Percentiles rank a stretch among this genome's conserved stretches.
Evolutionary conservation across 345 rosid genomes (phyloP).

Genomic region (Citrus glauca): DNA sequence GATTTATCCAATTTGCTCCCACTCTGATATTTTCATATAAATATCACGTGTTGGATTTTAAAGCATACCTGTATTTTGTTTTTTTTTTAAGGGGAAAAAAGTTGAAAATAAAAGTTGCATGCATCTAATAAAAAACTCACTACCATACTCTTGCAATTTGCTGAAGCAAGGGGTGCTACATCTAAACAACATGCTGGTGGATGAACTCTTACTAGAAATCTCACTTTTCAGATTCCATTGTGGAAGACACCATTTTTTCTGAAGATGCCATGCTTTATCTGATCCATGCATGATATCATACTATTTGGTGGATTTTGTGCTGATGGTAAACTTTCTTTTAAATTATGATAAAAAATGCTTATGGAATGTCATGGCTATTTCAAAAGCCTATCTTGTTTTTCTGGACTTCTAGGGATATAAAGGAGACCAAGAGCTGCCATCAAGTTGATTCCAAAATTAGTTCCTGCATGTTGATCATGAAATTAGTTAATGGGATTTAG

Average conservation of each 20-base stretch:
- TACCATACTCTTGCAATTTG: neutral
- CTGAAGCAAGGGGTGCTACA: neutral
- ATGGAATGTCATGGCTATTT: neutral
- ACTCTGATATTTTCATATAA: neutral
- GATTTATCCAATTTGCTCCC: neutral
- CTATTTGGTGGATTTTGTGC: neutral
- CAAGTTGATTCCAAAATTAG: neutral
- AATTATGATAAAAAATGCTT: neutral
- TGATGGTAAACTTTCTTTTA: neutral
- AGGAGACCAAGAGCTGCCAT: neutral
- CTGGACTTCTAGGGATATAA: neutral
- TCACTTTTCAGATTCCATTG: too few relatives aligned
- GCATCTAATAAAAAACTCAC: neutral
- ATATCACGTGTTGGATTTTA: neutral
- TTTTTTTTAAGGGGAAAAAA: too few relatives aligned
- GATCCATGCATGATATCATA: neutral
- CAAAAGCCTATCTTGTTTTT: neutral
- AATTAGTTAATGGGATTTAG: neutral
- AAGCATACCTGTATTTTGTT: neutral
- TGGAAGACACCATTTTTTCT: too few relatives aligned
- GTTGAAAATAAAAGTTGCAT: neutral
- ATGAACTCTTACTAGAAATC: neutral
- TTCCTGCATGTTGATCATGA: neutral
- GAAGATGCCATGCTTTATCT: too few relatives aligned
- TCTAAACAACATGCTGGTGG: neutral